Evolutionary conservation across 2,329 filamentous ascomycete genomes (phyloP).

Genomic region (Atkinsonella hypoxylon): DNA sequence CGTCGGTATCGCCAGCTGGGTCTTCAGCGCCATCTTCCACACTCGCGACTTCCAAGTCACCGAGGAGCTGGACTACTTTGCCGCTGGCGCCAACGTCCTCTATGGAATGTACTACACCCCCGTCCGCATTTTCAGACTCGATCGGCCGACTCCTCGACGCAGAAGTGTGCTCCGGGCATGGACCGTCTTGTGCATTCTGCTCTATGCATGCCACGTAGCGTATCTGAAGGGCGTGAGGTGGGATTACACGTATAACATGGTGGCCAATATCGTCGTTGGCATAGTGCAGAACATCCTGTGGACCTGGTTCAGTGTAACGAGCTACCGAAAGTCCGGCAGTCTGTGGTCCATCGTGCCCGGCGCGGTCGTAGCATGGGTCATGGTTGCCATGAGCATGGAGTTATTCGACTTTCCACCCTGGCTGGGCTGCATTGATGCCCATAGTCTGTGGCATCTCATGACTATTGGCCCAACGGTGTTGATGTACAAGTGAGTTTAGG

Average conservation of each 20-base stretch:
- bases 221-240: conserved; percentile 80
- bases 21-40: conserved; percentile 85
- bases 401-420: conserved; percentile 86
- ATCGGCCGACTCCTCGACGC: conserved; percentile 36
- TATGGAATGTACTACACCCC: conserved; percentile 84
- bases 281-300: conserved; percentile 72
- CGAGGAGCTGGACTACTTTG: conserved; percentile 95
- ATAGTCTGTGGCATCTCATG: conserved; percentile 90
- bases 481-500: conserved; percentile 78
- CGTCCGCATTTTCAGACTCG: conserved; percentile 73
- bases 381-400: conserved; percentile 90
- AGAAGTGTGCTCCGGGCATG: conserved; percentile 53
- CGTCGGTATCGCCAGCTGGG: conserved; percentile 73
- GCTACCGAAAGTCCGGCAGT: conserved; percentile 59
- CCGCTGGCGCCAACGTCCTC: conserved; percentile 75
- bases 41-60: conserved; percentile 75
- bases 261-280: conserved; percentile 77
- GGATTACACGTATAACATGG: conserved; percentile 98
- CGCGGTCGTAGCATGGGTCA: conserved; percentile 82
- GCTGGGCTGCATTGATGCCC: conserved; percentile 75
- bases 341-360: conserved; percentile 84
- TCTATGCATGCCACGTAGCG: conserved; percentile 67
- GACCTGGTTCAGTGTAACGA: conserved; percentile 68
- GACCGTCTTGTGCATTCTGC: conserved; percentile 56
- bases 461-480: conserved; percentile 79